Evolutionary conservation across 805 yeast genomes (phyloP), one percentile per base, ranked within the genome.

Genomic region (Wickerhamiella shivajii): DNA sequence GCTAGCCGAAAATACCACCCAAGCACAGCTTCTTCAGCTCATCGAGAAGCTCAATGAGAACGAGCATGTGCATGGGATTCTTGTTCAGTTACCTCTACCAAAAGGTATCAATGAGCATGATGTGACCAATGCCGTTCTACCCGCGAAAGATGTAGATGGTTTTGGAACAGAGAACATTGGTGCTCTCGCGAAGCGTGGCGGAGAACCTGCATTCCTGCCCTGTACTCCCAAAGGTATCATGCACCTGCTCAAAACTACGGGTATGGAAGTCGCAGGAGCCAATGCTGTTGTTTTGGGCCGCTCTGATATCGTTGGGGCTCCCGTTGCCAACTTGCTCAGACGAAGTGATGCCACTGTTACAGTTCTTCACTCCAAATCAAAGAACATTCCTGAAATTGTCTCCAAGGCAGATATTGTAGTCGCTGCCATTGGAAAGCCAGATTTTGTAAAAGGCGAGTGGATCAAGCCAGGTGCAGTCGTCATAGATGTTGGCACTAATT

Each of bases 151-250:
- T 50, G 94, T 90, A 29, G 98, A 87, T 55, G 98, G 98, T 2
- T 90, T 87, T 50, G 90, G 85, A 27, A 73, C 84, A 36, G 67
- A 64, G 48, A 90, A 90, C 55, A 74, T 81, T 37, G 97, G 96
- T 39, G 96, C 87, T 52, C 66, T 87, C 39, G 71, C 85, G 46
- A 83, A 84, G 57, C 73, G 79, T 44, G 81, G 81, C 34, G 95
- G 96, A 15, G 52, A 61, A 23, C 94, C 96, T 20, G 58, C 62
- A 39, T 85, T 83, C 57, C 65, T 76, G 43, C 97, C 98, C 22
- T 87, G 97, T 61, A 87, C 98, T 18, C 98, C 98, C 36, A 74
- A 76, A 58, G 98, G 98, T 38, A 71, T 84, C 47, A 75, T 87
- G 63, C 77, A 74, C 49, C 61, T 87, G 49, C 64, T 87, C 49